Base-by-base conservation (phyloP, 192 early-diverging fungal genomes). In the Coemansia sp. region DNA sequence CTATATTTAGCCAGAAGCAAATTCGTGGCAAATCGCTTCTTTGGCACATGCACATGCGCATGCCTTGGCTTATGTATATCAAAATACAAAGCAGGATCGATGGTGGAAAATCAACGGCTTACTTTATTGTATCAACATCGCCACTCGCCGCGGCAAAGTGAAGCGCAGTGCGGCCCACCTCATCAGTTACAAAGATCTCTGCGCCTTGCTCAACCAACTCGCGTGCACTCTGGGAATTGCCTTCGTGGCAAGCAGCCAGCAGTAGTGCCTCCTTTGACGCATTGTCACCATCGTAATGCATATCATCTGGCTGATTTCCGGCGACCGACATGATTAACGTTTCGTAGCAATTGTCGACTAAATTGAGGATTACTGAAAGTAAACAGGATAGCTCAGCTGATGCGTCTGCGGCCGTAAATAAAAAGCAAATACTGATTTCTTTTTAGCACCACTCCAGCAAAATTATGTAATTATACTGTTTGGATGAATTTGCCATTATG, bases 101-200 rank as follows among this genome's bases (percentile, higher is more conserved):
- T 11, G 3, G 36, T 8, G 10, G 37, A 11, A 53, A 15, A 53
- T 53, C n/a, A 17, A 28, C 28, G 17, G 85, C 68, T 63, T 82
- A 78, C 58, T 82, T 77, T 15, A 92, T 84, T 0, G 89, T 83
- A 7, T 84, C 83, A 6, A 84, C 67, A 61, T 86, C 76, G 14
- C 90, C 90, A 23, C 81, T 79, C 53, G 84, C 85, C 28, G 86
- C 83, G 0, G 90, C 89, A 82, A 87, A 84, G 66, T 90, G 89
- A 14, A 92, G 77, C 20, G 86, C 77, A 6, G 86, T 89, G 40
- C 79, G 71, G 1, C 86, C 88, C 11, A 71, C 65, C 23, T 86
- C 86, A 34, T 83, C 70, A 0, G 79, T 74, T 53, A 79, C 73
- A 57, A 85, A 81, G 28, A 86, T 70, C 40, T 88, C 86, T 1